Base-by-base conservation (phyloP, 2,329 filamentous ascomycete genomes). In the Fusarium sp. region DNA sequence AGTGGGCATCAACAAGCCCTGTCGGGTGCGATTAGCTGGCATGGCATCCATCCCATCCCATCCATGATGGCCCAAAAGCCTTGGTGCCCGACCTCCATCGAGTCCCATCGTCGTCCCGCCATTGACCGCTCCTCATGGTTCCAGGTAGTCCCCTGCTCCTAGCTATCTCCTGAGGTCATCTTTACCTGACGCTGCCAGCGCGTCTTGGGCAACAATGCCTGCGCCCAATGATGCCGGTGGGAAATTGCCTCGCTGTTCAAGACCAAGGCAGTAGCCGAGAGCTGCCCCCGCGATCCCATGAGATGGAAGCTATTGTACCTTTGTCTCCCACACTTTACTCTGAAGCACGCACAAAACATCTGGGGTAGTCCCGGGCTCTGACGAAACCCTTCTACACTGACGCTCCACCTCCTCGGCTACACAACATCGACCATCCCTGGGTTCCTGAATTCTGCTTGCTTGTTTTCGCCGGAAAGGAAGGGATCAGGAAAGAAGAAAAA, bases 121-220 rank as follows among this genome's bases (percentile, higher is more conserved):
- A 78, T 80, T 80, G 78, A 82, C 80, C 80, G 80, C 80, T 81
- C 74, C 76, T 81, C 77, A 64, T 71, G 68, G 72, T 80, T 73
- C 80, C 75, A 74, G 80, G 80, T 78, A 78, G 76, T 81, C 73
- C 80, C 80, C 80, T 82, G 80, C 76, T 79, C 73, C 65, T 62
- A 65, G 67, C 74, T 78, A 79, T 76, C 73, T 75, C 74, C 73
- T 76, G 74, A 77, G 70, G 73, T 74, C 76, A 74, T 73, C 73
- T 77, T 72, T 77, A 79, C 75, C 77, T 78, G 76, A 76, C 66
- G 70, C 72, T 76, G 73, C 72, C 77, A 76, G 71, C 76, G 67
- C 72, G 75, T 61, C 77, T 79, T 80, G 80, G 80, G 79, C 80
- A 81, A 81, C 80, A 82, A 81, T 76, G 76, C 75, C 74, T 77